phyloP scores from a whole-genome alignment of 345 rosid genomes.

The Iberis pinnata region DNA sequence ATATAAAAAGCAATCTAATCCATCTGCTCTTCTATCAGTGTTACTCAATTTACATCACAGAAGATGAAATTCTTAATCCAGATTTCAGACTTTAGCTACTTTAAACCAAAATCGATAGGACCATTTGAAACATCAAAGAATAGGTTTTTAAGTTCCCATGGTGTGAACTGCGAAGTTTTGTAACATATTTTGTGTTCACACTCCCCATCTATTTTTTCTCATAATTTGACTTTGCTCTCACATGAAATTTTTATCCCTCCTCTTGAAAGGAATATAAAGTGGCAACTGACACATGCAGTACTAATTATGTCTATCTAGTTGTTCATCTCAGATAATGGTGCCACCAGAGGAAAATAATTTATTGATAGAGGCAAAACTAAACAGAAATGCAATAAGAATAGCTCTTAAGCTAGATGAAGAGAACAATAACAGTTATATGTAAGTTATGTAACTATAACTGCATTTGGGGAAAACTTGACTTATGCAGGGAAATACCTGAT shows the following conservation, averaged over 20 bases:
- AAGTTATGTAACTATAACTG: neutral
- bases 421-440: neutral
- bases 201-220: no score
- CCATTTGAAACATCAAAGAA: slow-evolving; percentile 5
- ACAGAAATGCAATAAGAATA: slow-evolving; percentile 6
- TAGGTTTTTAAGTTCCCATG: neutral
- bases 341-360: neutral
- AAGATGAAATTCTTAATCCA: slow-evolving; percentile 7
- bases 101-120: neutral
- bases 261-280: neutral
- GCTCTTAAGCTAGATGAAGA: slow-evolving; percentile 4
- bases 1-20: neutral
- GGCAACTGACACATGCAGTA: slow-evolving; percentile 10
- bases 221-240: no score
- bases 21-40: slow-evolving; percentile 11
- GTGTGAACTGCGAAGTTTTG: no score
- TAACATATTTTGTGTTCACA: no score
- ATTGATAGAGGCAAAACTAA: slow-evolving; percentile 5
- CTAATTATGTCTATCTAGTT: no score
- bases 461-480: neutral
- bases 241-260: neutral
- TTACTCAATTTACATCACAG: slow-evolving; percentile 13
- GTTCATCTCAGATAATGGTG: no score
- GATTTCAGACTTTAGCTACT: neutral
- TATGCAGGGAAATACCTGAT: slow-evolving; percentile 47